Evolutionary conservation across 768 basidiomycete genomes (phyloP).

Genomic region (Pseudohyphozyma bogoriensis): DNA sequence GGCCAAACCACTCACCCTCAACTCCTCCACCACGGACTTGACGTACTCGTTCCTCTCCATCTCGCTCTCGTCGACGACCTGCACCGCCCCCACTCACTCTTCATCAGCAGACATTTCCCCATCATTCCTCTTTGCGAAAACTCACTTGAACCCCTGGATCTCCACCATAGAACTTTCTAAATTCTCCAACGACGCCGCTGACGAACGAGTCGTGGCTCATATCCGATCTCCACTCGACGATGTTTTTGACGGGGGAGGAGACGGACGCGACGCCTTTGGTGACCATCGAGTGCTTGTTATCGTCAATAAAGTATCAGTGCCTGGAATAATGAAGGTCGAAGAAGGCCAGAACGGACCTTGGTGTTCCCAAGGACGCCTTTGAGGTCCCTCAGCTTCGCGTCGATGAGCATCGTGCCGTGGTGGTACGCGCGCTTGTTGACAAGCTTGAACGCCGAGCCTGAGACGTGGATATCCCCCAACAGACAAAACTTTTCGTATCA

Average conservation of each 20-base stretch:
- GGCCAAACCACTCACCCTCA: constrained; percentile 47
- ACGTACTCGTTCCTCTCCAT: constrained; percentile 52
- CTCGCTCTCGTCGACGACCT: constrained; percentile 46
- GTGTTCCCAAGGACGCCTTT: constrained; percentile 58
- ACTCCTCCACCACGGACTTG: constrained; percentile 56
- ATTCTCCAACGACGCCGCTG: constrained; percentile 57
- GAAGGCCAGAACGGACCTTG: constrained; percentile 46
- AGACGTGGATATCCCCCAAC: constrained; percentile 67
- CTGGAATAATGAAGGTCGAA: background rate
- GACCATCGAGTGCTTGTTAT: constrained; percentile 57
- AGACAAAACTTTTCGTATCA: no score
- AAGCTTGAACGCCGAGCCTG: constrained; percentile 96
- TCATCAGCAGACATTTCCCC: background rate
- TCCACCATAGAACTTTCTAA: constrained; percentile 49
- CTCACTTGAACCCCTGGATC: constrained; percentile 16
- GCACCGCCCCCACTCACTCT: constrained; percentile 13
- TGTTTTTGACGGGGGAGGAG: constrained; percentile 81
- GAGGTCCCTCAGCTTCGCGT: constrained; percentile 60
- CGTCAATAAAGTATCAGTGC: background rate
- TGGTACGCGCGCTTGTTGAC: constrained; percentile 84
- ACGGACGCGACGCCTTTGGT: constrained; percentile 84
- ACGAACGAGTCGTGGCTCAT: constrained; percentile 64
- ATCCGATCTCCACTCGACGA: constrained; percentile 46
- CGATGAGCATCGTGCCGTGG: constrained; percentile 96
- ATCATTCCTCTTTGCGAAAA: background rate